Percentiles rank a stretch among this genome's conserved stretches.
phyloP scores from a whole-genome alignment of 768 basidiomycete species.

The Mycena galericulata region DNA sequence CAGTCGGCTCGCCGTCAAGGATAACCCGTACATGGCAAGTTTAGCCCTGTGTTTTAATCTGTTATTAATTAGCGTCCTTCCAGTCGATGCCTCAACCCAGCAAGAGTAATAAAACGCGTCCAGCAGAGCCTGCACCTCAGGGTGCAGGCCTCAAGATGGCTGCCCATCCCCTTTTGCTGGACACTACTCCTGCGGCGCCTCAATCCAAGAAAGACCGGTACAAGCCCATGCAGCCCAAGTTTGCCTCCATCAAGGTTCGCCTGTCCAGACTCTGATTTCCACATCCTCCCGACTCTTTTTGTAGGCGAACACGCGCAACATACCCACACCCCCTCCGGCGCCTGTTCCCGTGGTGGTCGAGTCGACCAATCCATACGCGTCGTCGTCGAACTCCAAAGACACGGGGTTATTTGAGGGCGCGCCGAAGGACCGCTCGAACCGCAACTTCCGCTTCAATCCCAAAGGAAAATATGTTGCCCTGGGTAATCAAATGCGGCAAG shows the following conservation, averaged over 20 bases:
- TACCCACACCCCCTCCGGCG: constrained; percentile 69
- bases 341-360: constrained; percentile 53
- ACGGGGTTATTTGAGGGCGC: constrained; percentile 75
- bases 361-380: constrained; percentile 82
- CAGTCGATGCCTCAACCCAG: constrained; percentile 67
- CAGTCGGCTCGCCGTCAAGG: constrained; percentile 77
- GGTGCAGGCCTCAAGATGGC: constrained; percentile 91
- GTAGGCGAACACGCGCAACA: constrained; percentile 83
- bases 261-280: neutral
- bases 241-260: constrained; percentile 90
- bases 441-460: constrained; percentile 86
- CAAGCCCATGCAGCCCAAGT: constrained; percentile 99
- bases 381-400: constrained; percentile 62
- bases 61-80: neutral
- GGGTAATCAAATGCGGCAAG: constrained; percentile 77
- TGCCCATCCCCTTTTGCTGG: constrained; percentile 87
- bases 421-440: constrained; percentile 76
- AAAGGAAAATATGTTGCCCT: constrained; percentile 92
- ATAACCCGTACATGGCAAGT: constrained; percentile 90
- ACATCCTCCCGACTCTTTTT: neutral
- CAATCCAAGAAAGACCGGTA: constrained; percentile 92
- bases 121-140: constrained; percentile 74
- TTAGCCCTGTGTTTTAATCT: neutral
- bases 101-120: constrained; percentile 67
- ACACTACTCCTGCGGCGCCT: constrained; percentile 66